These are phyloP conservation scores for Psilocybe sp. DNA, from an alignment of 768 basidiomycete species.

Conservation along the genomic window DNA sequence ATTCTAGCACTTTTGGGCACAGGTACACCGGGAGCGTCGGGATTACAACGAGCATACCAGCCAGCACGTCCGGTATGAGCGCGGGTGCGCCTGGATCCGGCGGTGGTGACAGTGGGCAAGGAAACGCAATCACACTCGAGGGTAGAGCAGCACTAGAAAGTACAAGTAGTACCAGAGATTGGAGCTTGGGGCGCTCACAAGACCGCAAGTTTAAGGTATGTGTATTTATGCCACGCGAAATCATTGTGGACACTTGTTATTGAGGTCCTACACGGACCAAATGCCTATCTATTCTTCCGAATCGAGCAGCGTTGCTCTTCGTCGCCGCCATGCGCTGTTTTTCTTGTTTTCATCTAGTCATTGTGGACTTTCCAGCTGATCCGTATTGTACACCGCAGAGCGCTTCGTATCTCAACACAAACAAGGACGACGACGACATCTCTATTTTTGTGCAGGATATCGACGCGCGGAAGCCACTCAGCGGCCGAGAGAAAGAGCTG, in stretches of 20 bases:
- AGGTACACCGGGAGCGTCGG: constrained; percentile 45
- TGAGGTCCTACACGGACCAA: too few relatives aligned
- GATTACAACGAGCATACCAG: constrained; percentile 23
- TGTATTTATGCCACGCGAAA: too few relatives aligned
- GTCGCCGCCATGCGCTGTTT: too few relatives aligned
- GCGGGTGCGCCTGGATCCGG: constrained; percentile 7
- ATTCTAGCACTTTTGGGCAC: constrained; percentile 78
- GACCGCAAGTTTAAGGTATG: too few relatives aligned
- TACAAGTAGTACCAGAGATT: too few relatives aligned
- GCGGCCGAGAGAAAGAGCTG: constrained; percentile 32
- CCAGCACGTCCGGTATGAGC: constrained; percentile 19
- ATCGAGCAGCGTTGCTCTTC: too few relatives aligned
- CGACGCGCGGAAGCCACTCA: constrained; percentile 65
- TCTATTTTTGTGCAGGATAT: constrained; percentile 78
- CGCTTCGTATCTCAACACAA: constrained; percentile 43
- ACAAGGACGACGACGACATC: constrained; percentile 73
- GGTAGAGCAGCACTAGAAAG: background rate
- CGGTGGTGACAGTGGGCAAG: constrained; percentile 8
- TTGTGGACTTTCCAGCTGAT: background rate
- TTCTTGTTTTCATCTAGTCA: background rate
- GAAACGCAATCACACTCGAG: background rate
- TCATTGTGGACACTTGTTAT: too few relatives aligned
- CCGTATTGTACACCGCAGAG: constrained; percentile 3
- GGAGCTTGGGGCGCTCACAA: too few relatives aligned
- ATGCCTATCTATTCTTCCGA: too few relatives aligned